phyloP scores from a whole-genome alignment of 495 filamentous ascomycete genomes.

The Astrocystis sublimbata region DNA sequence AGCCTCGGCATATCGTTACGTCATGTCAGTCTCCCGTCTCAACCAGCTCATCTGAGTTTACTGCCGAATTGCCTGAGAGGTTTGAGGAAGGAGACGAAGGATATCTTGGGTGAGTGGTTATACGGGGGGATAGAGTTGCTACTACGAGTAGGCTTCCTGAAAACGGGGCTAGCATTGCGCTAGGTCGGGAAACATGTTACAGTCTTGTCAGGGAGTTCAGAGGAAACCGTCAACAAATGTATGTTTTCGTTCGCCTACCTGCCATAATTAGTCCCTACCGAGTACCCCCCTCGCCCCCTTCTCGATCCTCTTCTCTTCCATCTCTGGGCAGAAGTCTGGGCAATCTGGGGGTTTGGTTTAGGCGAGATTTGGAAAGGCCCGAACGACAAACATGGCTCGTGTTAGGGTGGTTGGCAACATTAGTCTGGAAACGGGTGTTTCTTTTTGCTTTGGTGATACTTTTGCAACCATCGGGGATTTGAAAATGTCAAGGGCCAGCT shows the following conservation, averaged over 20 bases:
- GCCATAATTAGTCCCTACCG: background rate
- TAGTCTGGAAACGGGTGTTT: background rate
- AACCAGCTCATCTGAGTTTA: no score
- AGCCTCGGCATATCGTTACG: no score
- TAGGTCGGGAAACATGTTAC: conserved; percentile 2
- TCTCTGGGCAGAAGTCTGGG: no score
- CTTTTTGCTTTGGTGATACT: background rate
- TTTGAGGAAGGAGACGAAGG: background rate
- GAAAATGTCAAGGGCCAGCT: background rate
- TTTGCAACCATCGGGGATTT: background rate
- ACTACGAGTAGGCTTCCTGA: no score
- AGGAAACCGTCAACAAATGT: background rate
- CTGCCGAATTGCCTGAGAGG: background rate
- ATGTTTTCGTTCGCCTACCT: background rate
- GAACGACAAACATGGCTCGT: background rate
- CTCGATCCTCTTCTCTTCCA: no score
- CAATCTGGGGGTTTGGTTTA: background rate
- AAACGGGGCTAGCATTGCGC: background rate
- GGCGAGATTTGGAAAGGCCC: background rate
- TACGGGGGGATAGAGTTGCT: no score
- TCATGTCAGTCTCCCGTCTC: no score
- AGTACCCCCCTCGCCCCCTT: background rate
- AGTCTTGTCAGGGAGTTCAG: conserved; percentile 5
- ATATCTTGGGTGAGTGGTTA: background rate
- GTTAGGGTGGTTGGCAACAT: background rate